Base-by-base conservation (phyloP, 78 protist species). In the Polysphondylium violaceum region DNA sequence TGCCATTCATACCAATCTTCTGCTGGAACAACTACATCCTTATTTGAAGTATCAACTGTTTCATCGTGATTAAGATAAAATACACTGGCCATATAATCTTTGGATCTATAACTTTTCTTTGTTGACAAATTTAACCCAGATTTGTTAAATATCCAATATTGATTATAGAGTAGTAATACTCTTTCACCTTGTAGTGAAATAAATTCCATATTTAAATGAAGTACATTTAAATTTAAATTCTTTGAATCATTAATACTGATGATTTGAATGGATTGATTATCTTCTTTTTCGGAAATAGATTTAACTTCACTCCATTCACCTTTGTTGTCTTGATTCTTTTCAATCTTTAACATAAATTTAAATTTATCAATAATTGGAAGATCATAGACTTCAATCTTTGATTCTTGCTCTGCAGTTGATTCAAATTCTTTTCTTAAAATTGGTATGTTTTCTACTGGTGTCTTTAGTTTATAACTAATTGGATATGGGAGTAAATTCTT, bases 131-230 rank as follows among this genome's bases (percentile, higher is more conserved):
- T 83, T 9, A 83, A 25, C 16, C 79, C 91, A 83, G 71, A 27
- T 72, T 83, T 83, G 27, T 83, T 83, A 21, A 47, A 83, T 1
- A 83, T 67, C 91, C 91, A 83, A 83, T 83, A 83, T 44, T 83
- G 91, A 36, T 83, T 83, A 31, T 83, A 83, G 43, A 83, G 58
- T 17, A 83, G 38, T 0, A 83, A 17, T n/a, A 69, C 55, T 25
- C 76, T 47, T 35, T 68, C 43, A 7, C 91, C 91, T 27, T 59
- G 29, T 2, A 19, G 12, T 29, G 91, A 83, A 16, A 44, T 51
- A 44, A 38, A 83, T 33, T 83, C 91, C 1, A 69, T 61, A 14
- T 83, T 83, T 21, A 83, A 27, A 43, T 83, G 67, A 41, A 83
- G 71, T n/a, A 17, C 25, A 19, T 50, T 47, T 16, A 68, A 53